Base-by-base conservation (phyloP, 2,329 filamentous ascomycete species). In the Aspergillus pseudoglaucus region DNA sequence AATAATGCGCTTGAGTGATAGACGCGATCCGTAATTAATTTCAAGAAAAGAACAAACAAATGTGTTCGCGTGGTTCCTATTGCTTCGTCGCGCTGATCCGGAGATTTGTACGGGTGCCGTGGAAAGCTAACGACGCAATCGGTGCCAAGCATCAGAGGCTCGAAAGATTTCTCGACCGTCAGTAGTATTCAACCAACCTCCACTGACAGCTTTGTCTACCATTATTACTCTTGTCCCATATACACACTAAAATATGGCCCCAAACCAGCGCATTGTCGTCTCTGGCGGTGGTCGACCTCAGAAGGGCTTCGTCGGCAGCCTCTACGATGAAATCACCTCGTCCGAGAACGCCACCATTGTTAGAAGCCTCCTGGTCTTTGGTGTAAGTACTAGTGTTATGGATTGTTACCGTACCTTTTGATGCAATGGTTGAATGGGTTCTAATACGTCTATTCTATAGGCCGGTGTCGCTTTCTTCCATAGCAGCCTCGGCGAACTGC, bases 341-440 rank as follows among this genome's bases (percentile, higher is more conserved):
- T 68, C 83, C 30, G 84, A 88, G 63, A 87, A 88, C 68, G 77
- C 81, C 43, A 78, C 82, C 48, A 78, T 87, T 48, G 83, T 87
- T 51, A 78, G 81, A 59, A 86, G 83, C 63, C 71, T 87, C 56
- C 75, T 80, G 54, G 66, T 86, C 59, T 87, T 87, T 62, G 83
- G 82, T 47, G 83, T 87, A 76, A 64, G 83, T 74, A 20, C 12
- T 20, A 30, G 10, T 39, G 37, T 18, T 10, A 9, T 22, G 25
- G 40, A 22, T 40, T 40, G 22, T 33, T 50, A 56, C 41, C n/a
- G 33, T 46, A 40, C 25, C 15, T 6, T 32, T 41, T 39, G 18
- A 27, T 15, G 10, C 23, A 47, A 18, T 23, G n/a, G 22, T 33
- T 15, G 35, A 14, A 35, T 33, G 6, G 17, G 17, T 25, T 23